These are phyloP conservation scores for Pichia sporocuriosa DNA, from an alignment of 805 yeast genomes.

Conservation along the genomic window DNA sequence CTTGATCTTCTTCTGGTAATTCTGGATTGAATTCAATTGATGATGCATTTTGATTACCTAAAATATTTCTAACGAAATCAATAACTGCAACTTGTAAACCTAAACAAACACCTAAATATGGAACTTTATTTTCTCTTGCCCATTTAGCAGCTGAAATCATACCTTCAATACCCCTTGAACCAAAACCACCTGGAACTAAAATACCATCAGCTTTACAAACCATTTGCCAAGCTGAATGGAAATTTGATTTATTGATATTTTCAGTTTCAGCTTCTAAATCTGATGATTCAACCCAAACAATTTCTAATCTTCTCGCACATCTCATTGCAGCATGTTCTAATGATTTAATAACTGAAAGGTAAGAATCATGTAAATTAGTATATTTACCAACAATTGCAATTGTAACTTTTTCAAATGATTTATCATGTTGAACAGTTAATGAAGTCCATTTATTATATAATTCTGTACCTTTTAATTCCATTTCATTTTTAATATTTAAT, in stretches of 20 bases:
- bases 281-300: constrained; percentile 93
- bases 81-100: constrained; percentile 97
- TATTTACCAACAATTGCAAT: constrained; percentile 98
- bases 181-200: constrained; percentile 98
- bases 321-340: constrained; percentile 93
- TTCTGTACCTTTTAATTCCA: constrained; percentile 56
- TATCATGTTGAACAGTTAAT: constrained; percentile 75
- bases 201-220: constrained; percentile 94
- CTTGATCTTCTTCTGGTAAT: constrained; percentile 55
- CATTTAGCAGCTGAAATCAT: constrained; percentile 95
- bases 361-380: constrained; percentile 91
- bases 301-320: constrained; percentile 74
- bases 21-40: constrained; percentile 76
- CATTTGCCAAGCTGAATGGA: constrained; percentile 93
- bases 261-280: constrained; percentile 76
- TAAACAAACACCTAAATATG: constrained; percentile 93
- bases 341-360: constrained; percentile 89
- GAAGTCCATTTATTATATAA: constrained; percentile 73
- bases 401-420: constrained; percentile 76
- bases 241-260: constrained; percentile 58
- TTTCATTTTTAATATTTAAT: constrained; percentile 40
- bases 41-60: constrained; percentile 61
- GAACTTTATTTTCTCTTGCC: constrained; percentile 94
- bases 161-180: constrained; percentile 95
- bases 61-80: constrained; percentile 78